phyloP scores from a whole-genome alignment of 306 rosid species.

The Arachis stenosperma region DNA sequence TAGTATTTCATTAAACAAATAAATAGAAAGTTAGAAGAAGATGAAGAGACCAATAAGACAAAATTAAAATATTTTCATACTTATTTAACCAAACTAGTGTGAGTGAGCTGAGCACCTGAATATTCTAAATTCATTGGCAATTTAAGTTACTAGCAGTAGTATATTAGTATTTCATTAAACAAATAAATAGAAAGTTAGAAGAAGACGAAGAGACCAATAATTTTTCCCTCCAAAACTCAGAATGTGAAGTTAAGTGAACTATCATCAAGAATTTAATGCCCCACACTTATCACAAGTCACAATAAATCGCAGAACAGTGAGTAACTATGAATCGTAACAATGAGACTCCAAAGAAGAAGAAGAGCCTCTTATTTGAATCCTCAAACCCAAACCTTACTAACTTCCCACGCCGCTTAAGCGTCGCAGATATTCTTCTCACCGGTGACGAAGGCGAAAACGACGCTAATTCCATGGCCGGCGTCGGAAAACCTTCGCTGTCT shows the following conservation, averaged over 20 bases:
- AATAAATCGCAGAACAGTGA: too few species aligned
- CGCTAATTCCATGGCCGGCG: constrained; percentile 47
- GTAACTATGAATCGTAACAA: background rate
- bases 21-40: background rate
- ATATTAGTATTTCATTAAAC: background rate
- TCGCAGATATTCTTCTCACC: constrained; percentile 62
- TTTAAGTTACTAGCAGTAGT: too few species aligned
- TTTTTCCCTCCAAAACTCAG: constrained; percentile 53
- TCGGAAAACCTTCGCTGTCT: constrained; percentile 4
- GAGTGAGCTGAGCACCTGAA: too few species aligned
- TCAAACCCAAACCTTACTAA: constrained; percentile 6
- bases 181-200: background rate
- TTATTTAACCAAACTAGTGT: too few species aligned
- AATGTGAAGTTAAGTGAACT: constrained; percentile 26
- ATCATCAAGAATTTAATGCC: constrained; percentile 40
- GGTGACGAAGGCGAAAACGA: constrained; percentile 40
- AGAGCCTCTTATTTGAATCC: constrained; percentile 44
- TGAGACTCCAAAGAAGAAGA: background rate
- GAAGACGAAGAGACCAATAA: background rate
- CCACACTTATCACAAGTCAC: background rate
- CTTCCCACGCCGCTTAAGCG: constrained; percentile 43
- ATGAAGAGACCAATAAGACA: background rate
- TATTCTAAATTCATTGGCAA: too few species aligned
- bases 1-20: background rate
- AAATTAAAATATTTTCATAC: too few species aligned